Evolutionary conservation across 2,329 filamentous ascomycete genomes (phyloP), one percentile per base, ranked within the genome.

Genomic region (Cercospora berteroae): DNA sequence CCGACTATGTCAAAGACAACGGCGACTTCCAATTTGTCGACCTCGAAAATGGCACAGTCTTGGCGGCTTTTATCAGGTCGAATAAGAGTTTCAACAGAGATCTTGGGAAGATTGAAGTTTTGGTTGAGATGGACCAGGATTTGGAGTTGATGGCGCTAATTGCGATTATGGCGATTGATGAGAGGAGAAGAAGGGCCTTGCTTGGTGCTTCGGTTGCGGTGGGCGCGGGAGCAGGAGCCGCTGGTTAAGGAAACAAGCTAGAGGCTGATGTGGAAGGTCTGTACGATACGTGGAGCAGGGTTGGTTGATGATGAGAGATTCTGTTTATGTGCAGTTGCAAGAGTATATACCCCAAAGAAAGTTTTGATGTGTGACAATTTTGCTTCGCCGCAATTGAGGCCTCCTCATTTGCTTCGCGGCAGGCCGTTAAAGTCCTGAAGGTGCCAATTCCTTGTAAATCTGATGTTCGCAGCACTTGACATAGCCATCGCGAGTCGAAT

Each of bases 111-210:
- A 57, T 68, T 4, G 64, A 66, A 20, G 60, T 67, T 7, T 55
- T 60, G 33, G 52, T 61, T 7, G 64, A 69, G 44, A 25, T 69
- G 56, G 67, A 31, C 10, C 29, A 50, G 33, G 64, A 66, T 31
- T 20, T 66, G 55, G 67, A 67, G 33, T 23, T 69, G 31, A 66
- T 69, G 60, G 60, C 60, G 8, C 23, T 67, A 42, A 56, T 58
- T n/a, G 67, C 59, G 5, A 66, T 66, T 13, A 50, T 68, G 27
- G 67, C 59, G 3, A 60, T 68, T 29, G 67, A 65, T 8, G 67
- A 68, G 50, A 52, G 50, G 64, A 66, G 33, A 31, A 44, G 64
- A 13, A 61, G 64, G 23, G 60, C 60, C n/a, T 56, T 39, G 16
- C 18, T 50, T 13, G 50, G 48, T 58, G 57, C 58, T 27, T 59